Base-by-base conservation (phyloP, 345 rosid genomes). In the Hibiscus mutabilis region DNA sequence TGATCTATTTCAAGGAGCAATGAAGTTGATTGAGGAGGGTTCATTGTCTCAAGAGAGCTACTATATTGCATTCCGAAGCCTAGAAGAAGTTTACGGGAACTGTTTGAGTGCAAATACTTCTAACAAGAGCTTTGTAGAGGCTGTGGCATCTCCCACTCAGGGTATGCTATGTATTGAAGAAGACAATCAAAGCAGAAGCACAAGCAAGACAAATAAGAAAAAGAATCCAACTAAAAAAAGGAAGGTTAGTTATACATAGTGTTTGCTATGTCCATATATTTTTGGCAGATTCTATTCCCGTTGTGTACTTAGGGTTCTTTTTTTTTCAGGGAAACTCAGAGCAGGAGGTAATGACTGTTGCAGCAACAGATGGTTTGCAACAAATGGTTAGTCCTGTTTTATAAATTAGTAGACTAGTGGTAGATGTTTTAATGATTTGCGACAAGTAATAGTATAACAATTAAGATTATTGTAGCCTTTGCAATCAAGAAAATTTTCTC, bases 221-320 rank as follows among this genome's bases (percentile, higher is more conserved):
- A 88, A 84, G 82, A 86, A 84, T 78, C 87, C 83, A 24, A 80
- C 82, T 19, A 88, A 84, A 82, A 88, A 86, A 81, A 84, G 88
- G 75, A 88, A 86, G 87, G 93, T 88, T 63, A 74, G 69, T 56
- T 24, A 53, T 60, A 10, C 40, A 60, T 77, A 35, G 61, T 7
- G 0, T 33, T 70, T 15, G 59, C 15, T 37, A 15, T 72, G 49
- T 27, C 14, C 22, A 22, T 64, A 5, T n/a, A 2, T 13, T 18
- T 15, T 21, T 25, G 3, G 15, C 35, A n/a, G 21, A 22, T 60
- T 37, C 4, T 72, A 1, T 51, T 19, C 11, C 9, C 25, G 3
- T 22, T 42, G 12, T 29, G 12, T 60, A 27, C 10, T 40, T 15
- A 53, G 25, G 19, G 31, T 16, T 68, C 7, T 58, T 76, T 5